Evolutionary conservation across 192 early-diverging fungal genomes (phyloP), one percentile per base, ranked within the genome.

Genomic region (Lobosporangium transversale): DNA sequence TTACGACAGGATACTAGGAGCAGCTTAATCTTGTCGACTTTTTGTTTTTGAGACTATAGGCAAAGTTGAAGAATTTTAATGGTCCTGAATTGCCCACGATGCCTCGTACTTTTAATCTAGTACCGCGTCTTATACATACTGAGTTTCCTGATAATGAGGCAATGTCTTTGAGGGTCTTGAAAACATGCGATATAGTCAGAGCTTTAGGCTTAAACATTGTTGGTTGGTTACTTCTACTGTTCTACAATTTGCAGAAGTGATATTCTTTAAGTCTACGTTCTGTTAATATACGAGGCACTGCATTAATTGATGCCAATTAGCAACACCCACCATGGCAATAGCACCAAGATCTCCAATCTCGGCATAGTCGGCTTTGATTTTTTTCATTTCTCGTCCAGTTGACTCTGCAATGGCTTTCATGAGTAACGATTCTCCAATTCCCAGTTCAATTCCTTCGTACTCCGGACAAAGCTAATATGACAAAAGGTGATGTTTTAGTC

Each of bases 371-470:
- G 84, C 66, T 68, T 97, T 97, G 68, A 99, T 89, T 64, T 87
- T 87, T 20, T 83, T 69, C 51, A 86, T 75, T 31, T 84, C 87
- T 20, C 93, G 80, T 12, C 97, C 96, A 0, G 98, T 98, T 2
- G 94, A 90, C 47, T 92, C 75, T 3, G 93, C 97, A 70, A 99
- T 93, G 11, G 95, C 93, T 69, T 98, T 98, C 64, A 97, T 91
- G 32, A 99, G 76, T 6, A 96, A 83, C 20, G 92, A 91, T 66
- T 98, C 97, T 32, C 98, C 98, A 57, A 99, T 90, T 7, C 97
- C 97, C 24, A 99, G 82, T 81, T 99, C 98, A 26, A 96, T 83
- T 27, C 93, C 94, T 81, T 98, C 95, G 71, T 97, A 94, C 62
- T 99, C 96, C 0, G 98, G 96, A 61, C 92, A 86, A 70, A 91